Evolutionary conservation across 2,329 filamentous ascomycete species (phyloP).

Genomic region (Fusarium acutatum): DNA sequence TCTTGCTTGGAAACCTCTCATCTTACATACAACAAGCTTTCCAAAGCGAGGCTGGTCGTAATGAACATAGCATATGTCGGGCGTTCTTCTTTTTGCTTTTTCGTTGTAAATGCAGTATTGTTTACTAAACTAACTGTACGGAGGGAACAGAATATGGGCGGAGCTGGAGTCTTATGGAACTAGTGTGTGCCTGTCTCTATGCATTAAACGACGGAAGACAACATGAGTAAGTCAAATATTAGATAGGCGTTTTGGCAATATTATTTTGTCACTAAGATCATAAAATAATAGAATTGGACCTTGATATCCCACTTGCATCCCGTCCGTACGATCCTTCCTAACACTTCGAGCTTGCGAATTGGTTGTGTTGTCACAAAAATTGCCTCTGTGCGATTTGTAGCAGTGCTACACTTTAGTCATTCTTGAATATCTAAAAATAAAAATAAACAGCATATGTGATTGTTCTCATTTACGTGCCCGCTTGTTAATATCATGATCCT

Average conservation of each 20-base stretch:
- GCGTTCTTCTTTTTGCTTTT: constrained; percentile 16
- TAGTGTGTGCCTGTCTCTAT: background rate
- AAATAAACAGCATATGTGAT: background rate
- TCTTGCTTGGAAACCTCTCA: background rate
- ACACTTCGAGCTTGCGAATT: background rate
- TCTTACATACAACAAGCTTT: background rate
- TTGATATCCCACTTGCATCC: background rate
- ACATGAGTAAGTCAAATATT: constrained; percentile 17
- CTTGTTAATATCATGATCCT: constrained; percentile 32
- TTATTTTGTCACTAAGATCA: background rate
- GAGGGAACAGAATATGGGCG: constrained; percentile 5
- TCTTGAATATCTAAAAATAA: background rate
- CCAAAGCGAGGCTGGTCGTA: background rate
- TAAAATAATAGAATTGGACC: constrained; percentile 7
- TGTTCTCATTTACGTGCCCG: constrained; percentile 24
- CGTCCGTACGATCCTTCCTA: background rate
- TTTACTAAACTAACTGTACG: constrained; percentile 15
- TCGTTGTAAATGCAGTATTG: constrained; percentile 2
- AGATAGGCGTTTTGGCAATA: constrained; percentile 32
- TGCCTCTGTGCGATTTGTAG: background rate
- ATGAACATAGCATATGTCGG: constrained; percentile 21
- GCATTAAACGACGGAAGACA: constrained; percentile 12
- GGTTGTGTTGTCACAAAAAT: background rate
- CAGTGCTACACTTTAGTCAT: background rate
- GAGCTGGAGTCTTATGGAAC: constrained; percentile 18